Percentiles rank a stretch among this genome's conserved stretches.
Evolutionary conservation across 495 filamentous ascomycete genomes (phyloP).

Genomic region (Aspergillus hancockii): DNA sequence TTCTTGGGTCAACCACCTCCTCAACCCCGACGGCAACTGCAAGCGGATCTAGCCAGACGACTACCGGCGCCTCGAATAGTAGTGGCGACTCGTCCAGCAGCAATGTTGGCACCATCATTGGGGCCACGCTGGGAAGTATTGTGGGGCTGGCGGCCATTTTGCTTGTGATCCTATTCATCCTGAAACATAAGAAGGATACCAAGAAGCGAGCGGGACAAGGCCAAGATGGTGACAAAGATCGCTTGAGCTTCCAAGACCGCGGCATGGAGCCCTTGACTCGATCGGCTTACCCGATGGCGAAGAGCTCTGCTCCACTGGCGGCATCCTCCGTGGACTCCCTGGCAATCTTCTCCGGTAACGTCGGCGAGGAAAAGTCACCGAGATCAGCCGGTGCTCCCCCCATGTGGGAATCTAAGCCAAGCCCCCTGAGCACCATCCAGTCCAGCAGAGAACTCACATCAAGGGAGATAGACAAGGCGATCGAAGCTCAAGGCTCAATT

Average conservation of each 20-base stretch:
- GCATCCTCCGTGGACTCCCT: slow-evolving; percentile 48
- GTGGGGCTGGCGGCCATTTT: slow-evolving; percentile 71
- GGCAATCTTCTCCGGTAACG: slow-evolving; percentile 45
- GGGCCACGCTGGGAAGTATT: slow-evolving; percentile 76
- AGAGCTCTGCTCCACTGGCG: slow-evolving; percentile 42
- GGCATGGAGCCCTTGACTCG: slow-evolving; percentile 54
- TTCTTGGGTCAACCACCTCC: slow-evolving; percentile 36
- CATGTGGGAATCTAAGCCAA: slow-evolving; percentile 30
- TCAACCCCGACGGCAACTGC: slow-evolving; percentile 37
- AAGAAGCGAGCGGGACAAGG: slow-evolving; percentile 56
- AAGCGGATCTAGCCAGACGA: slow-evolving; percentile 38
- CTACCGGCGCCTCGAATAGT: slow-evolving; percentile 33
- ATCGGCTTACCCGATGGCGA: slow-evolving; percentile 46
- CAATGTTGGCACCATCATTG: slow-evolving; percentile 64
- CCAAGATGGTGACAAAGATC: slow-evolving; percentile 56
- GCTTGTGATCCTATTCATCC: slow-evolving; percentile 63
- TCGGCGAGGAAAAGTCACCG: slow-evolving; percentile 39
- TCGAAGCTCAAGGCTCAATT: slow-evolving; percentile 18
- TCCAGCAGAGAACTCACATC: slow-evolving; percentile 29
- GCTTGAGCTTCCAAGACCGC: slow-evolving; percentile 65
- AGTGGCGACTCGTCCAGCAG: slow-evolving; percentile 30
- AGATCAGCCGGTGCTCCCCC: slow-evolving; percentile 27
- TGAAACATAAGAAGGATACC: slow-evolving; percentile 62
- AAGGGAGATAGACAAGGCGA: slow-evolving; percentile 23
- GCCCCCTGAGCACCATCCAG: slow-evolving; percentile 38